Evolutionary conservation across 2,329 filamentous ascomycete genomes (phyloP), one percentile per base, ranked within the genome.

Genomic region (Mariannaea sp.): DNA sequence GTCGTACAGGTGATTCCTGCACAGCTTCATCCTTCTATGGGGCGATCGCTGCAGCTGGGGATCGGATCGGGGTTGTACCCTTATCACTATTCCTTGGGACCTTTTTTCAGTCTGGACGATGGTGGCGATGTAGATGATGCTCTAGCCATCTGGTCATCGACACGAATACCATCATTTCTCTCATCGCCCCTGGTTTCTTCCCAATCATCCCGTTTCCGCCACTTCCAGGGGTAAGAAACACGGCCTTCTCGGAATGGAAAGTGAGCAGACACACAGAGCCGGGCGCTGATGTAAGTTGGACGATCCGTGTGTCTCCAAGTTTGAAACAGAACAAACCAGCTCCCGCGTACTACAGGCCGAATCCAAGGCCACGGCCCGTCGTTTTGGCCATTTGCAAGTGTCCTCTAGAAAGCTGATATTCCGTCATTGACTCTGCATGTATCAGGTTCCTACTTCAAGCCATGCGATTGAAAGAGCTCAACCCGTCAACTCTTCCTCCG

Each of bases 401-500:
- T 45, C 32, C 17, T 36, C 10, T 22, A 22, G 9, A 30, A 17
- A 9, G 32, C n/a, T n/a, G 38, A 24, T 19, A 48, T 53, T 43
- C 42, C 50, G 36, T 48, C 50, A 53, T 47, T 42, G 50, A 53
- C 44, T 51, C 20, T 35, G 29, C 32, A 24, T 42, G 22, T 24
- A 10, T 32, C 12, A 46, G 22, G 1, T 14, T 46, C 14, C 14
- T 27, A 38, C 7, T 14, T 33, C 22, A 9, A n/a, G 22, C n/a
- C 32, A 24, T 36, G 6, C n/a, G n/a, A n/a, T 20, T 32, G 36
- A 17, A 32, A 48, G 24, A 26, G 42, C 22, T 5, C 26, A 32
- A n/a, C n/a, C 14, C 33, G 10, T 27, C 46, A 26, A 19, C 33
- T 35, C 19, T 33, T 35, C 19, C 6, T 12, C n/a, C 12, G 19